Evolutionary conservation across 2,329 filamentous ascomycete genomes (phyloP).

Genomic region (Trichocomaceae sp.): DNA sequence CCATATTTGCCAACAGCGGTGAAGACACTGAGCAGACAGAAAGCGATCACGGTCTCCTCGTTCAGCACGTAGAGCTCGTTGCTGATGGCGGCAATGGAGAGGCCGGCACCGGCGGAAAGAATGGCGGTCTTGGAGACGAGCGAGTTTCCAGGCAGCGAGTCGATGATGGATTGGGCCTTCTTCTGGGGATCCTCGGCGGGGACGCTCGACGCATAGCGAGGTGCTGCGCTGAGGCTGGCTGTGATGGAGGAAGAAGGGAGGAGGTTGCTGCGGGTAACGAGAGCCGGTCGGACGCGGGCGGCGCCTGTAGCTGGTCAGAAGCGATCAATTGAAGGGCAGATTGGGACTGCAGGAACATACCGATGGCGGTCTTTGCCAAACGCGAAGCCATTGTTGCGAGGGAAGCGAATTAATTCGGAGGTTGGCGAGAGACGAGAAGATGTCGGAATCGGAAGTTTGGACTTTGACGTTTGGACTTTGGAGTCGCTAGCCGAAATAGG

Average conservation of each 20-base stretch:
- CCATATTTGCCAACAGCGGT: constrained; percentile 86
- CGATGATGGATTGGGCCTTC: constrained; percentile 93
- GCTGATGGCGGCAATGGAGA: constrained; percentile 92
- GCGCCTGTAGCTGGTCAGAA: constrained; percentile 59
- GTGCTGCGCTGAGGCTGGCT: constrained; percentile 58
- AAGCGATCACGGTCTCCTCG: constrained; percentile 91
- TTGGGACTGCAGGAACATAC: constrained; percentile 54
- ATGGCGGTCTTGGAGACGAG: constrained; percentile 94
- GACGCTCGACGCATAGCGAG: constrained; percentile 67
- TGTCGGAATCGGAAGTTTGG: constrained; percentile 29
- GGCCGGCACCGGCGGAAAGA: constrained; percentile 83
- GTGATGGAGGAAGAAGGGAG: constrained; percentile 73
- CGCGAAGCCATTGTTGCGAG: constrained; percentile 90
- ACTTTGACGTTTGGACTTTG: constrained; percentile 31
- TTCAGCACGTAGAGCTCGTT: constrained; percentile 99
- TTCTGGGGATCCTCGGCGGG: constrained; percentile 86
- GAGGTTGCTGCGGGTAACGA: constrained; percentile 66
- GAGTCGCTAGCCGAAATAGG: constrained; percentile 31
- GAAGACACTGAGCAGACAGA: constrained; percentile 92
- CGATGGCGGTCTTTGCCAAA: constrained; percentile 89
- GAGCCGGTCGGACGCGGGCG: constrained; percentile 77
- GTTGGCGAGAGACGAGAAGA: constrained; percentile 36
- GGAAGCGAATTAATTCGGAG: constrained; percentile 45
- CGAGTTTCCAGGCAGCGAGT: constrained; percentile 85
- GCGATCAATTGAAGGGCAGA: constrained; percentile 13